Percentiles rank a stretch among this genome's conserved stretches.
These are phyloP conservation scores for Penicillium sp. DNA, from an alignment of 2,329 filamentous ascomycete genomes.

Conservation along the genomic window DNA sequence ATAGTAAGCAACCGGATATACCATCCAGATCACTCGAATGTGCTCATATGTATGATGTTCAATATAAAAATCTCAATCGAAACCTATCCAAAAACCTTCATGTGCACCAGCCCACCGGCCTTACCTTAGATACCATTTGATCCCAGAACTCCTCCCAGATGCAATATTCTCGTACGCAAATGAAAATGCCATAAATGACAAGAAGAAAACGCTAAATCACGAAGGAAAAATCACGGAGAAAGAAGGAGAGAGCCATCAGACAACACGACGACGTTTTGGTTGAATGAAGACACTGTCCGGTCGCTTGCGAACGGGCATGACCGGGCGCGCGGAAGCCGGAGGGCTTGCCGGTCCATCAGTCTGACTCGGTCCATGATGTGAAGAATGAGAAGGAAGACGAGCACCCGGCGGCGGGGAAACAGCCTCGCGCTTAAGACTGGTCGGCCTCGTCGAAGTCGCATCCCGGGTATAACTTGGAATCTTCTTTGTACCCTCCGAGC, in stretches of 20 bases:
- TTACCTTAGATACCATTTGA: not conserved
- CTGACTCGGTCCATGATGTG: not conserved
- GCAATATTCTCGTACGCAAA: not conserved
- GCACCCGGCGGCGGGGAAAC: constrained; percentile 9
- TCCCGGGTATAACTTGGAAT: not conserved
- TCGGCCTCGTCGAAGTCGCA: not conserved
- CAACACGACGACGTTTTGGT: constrained; percentile 14
- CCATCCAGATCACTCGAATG: not conserved
- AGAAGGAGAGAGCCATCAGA: not conserved
- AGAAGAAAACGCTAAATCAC: not conserved
- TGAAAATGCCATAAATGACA: not conserved
- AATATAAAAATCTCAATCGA: not conserved
- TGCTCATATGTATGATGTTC: not conserved
- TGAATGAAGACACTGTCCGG: constrained; percentile 15
- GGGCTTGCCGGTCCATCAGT: constrained; percentile 17
- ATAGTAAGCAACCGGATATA: not conserved
- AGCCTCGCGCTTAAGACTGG: constrained; percentile 12
- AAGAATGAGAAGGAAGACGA: not conserved
- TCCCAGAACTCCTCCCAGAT: not conserved
- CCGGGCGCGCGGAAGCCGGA: not conserved
- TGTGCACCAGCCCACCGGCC: not conserved
- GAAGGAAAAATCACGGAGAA: too few species aligned
- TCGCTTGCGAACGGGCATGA: constrained; percentile 1
- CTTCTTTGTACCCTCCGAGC: constrained; percentile 1
- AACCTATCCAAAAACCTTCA: not conserved